phyloP scores from a whole-genome alignment of 73 alveolate species.

The Tetrahymena thermophila region DNA sequence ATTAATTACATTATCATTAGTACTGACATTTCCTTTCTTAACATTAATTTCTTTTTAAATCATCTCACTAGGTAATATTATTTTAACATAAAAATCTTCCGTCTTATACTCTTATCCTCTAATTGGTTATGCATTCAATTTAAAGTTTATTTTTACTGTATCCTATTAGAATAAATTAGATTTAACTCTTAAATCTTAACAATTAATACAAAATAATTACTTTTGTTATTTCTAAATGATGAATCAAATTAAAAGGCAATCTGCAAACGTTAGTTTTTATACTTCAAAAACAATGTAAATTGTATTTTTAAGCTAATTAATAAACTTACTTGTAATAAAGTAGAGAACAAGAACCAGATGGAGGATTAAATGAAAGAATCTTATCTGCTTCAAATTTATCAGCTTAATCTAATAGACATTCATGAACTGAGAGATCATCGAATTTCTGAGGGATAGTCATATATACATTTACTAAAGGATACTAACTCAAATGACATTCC shows the following conservation, averaged over 20 bases:
- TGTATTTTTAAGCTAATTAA: background rate
- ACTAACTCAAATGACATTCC: conserved; percentile 27
- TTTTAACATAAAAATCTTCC: conserved; percentile 19
- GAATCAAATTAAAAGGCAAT: conserved; percentile 34
- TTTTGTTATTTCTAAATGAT: conserved; percentile 3
- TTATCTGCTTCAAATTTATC: conserved; percentile 33
- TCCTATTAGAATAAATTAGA: background rate
- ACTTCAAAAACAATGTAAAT: background rate
- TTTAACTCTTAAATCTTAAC: no score
- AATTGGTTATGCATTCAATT: conserved; percentile 12
- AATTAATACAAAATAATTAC: background rate
- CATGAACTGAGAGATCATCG: conserved; percentile 38
- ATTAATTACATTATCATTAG: conserved; percentile 20
- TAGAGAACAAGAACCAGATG: conserved; percentile 17
- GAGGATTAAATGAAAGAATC: conserved; percentile 28
- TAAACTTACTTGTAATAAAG: conserved; percentile 12
- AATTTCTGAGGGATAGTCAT: conserved; percentile 13
- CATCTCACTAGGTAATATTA: conserved; percentile 16
- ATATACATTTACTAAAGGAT: conserved; percentile 18
- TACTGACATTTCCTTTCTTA: background rate
- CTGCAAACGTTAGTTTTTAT: conserved; percentile 12
- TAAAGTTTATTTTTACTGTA: conserved; percentile 6
- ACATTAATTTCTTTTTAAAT: conserved; percentile 19
- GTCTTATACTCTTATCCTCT: conserved; percentile 36
- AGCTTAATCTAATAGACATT: conserved; percentile 19